Evolutionary conservation across 2,329 filamentous ascomycete species (phyloP).

Genomic region (Cercospora canescens): DNA sequence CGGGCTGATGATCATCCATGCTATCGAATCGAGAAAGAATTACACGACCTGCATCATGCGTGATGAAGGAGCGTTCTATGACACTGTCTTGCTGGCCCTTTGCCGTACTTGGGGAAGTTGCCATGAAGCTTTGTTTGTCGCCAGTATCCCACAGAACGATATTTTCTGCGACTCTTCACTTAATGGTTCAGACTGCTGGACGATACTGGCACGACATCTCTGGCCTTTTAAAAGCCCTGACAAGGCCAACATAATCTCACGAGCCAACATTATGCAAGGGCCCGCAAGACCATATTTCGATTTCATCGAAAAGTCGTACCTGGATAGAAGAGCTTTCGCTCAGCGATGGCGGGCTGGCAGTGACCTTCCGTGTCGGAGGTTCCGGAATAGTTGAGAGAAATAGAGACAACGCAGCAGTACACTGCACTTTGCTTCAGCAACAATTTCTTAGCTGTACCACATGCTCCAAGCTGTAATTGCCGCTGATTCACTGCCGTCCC

Average conservation of each 20-base stretch:
- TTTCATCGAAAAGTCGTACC: not conserved
- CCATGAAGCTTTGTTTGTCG: not conserved
- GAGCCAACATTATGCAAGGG: not conserved
- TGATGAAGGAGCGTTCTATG: not conserved
- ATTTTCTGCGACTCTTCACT: not conserved
- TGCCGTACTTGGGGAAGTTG: not conserved
- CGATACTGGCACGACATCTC: not conserved
- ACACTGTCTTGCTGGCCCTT: not conserved
- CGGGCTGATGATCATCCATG: slow-evolving; percentile 38
- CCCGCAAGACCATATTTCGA: not conserved
- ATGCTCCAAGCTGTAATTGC: not conserved
- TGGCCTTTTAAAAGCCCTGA: not conserved
- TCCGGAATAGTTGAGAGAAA: not conserved
- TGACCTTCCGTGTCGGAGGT: not conserved
- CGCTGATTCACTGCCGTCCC: not conserved
- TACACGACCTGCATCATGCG: not conserved
- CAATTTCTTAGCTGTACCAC: not conserved
- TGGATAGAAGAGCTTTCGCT: not conserved
- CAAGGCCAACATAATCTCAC: not conserved
- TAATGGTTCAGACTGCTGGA: not conserved
- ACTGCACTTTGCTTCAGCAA: not conserved
- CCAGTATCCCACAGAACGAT: not conserved
- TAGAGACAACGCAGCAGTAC: not conserved
- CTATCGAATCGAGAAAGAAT: not conserved
- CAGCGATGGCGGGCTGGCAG: not conserved